A percentile compares a stretch with the other conserved stretches of the same genome.
phyloP scores from a whole-genome alignment of 2,329 filamentous ascomycete species.

The Hypocrella siamensis region DNA sequence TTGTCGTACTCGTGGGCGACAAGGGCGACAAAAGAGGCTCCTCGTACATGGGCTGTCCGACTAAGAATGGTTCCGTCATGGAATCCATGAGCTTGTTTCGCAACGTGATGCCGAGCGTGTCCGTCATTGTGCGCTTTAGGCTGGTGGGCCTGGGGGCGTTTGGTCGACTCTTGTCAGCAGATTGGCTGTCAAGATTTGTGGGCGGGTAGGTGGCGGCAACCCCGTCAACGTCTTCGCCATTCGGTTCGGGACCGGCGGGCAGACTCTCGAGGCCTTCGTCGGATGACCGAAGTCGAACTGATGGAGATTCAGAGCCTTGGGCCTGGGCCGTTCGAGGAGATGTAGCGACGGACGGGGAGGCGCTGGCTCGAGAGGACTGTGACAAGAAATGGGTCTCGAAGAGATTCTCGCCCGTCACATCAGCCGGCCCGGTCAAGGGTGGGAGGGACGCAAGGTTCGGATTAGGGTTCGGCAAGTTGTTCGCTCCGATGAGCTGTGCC shows the following conservation, averaged over 20 bases:
- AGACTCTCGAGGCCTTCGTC: constrained; percentile 3
- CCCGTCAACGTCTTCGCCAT: constrained; percentile 30
- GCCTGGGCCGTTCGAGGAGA: constrained; percentile 14
- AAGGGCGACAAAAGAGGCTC: constrained; percentile 27
- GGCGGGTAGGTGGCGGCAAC: constrained; percentile 36
- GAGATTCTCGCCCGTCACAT: constrained; percentile 57
- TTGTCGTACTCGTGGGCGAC: constrained; percentile 21
- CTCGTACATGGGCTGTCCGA: constrained; percentile 20
- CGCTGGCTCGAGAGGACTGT: constrained; percentile 33
- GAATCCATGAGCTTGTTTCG: constrained; percentile 77
- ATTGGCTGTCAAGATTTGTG: constrained; percentile 40
- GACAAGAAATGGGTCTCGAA: constrained; percentile 71
- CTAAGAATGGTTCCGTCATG: constrained; percentile 65
- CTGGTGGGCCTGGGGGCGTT: constrained; percentile 45
- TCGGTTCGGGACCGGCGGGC: constrained; percentile 7
- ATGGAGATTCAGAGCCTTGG: constrained; percentile 7
- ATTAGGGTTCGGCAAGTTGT: constrained; percentile 38
- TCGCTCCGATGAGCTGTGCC: constrained; percentile 61
- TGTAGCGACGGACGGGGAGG: constrained; percentile 17
- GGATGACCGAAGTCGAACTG: constrained; percentile 4
- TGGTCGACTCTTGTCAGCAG: constrained; percentile 27
- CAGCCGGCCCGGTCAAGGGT: constrained; percentile 68
- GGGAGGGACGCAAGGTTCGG: constrained; percentile 26
- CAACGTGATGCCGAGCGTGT: constrained; percentile 56
- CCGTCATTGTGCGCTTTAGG: constrained; percentile 78